These are phyloP conservation scores for Solanum pinnatisectum DNA, from an alignment of 257 asterid genomes.

Conservation along the genomic window DNA sequence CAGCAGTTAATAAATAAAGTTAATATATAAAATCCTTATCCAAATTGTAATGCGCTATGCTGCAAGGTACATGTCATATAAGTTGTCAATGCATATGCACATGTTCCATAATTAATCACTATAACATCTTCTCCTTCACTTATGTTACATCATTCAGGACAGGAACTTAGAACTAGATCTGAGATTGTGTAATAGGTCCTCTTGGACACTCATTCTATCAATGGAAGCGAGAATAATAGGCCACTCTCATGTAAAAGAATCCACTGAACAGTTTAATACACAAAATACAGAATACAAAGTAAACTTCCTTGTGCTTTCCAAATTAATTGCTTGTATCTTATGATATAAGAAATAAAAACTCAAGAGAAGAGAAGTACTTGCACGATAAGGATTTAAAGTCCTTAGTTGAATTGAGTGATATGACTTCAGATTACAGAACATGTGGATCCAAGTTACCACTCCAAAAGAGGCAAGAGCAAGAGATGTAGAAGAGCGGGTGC, in stretches of 20 bases:
- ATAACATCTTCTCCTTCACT: neutral
- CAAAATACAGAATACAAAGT: neutral
- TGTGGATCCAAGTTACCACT: constrained; percentile 81
- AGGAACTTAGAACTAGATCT: neutral
- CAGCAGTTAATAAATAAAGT: neutral
- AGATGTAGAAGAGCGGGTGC: constrained; percentile 73
- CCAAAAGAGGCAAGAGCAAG: constrained; percentile 85
- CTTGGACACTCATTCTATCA: neutral
- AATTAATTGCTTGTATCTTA: neutral
- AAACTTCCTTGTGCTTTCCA: neutral
- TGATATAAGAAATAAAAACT: neutral
- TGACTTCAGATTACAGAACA: constrained; percentile 96
- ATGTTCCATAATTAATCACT: neutral
- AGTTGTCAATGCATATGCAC: neutral
- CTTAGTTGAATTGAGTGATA: constrained; percentile 94
- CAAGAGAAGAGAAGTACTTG: constrained; percentile 48
- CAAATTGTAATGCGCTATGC: neutral
- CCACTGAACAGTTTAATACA: neutral
- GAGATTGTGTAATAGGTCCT: neutral
- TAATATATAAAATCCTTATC: neutral
- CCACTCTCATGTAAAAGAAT: neutral
- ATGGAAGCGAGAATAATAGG: neutral
- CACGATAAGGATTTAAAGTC: constrained; percentile 96
- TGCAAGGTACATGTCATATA: neutral
- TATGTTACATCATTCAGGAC: neutral